Conservation (phyloP, 208 protist species). For the Jaenimonas drosophilae region DNA sequence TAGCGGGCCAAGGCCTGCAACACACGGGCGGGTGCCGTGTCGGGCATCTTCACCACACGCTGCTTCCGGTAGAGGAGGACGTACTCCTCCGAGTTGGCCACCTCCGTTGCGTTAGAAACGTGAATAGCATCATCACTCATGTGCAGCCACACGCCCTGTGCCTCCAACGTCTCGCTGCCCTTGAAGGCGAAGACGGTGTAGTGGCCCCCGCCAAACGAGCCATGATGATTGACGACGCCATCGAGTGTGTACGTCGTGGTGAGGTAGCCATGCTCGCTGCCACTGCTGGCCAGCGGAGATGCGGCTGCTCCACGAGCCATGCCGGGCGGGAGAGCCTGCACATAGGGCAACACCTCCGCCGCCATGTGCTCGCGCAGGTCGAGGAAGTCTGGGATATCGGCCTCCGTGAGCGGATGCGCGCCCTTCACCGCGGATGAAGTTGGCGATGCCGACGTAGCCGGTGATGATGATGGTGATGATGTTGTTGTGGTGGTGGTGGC, state of each 20-base stretch:
- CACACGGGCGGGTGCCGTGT: slow-evolving; percentile 12
- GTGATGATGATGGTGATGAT: too few species aligned
- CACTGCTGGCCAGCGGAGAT: neutral
- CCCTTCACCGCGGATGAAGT: too few species aligned
- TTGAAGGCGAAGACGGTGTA: slow-evolving; percentile 80
- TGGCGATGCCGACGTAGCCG: too few species aligned
- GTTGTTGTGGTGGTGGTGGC: neutral
- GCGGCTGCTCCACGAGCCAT: neutral
- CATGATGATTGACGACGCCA: slow-evolving; percentile 77
- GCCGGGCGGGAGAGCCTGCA: neutral
- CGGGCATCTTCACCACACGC: slow-evolving; percentile 17
- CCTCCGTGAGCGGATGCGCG: neutral
- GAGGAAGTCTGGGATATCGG: neutral
- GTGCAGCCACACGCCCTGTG: slow-evolving; percentile 49
- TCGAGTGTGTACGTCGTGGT: slow-evolving; percentile 73
- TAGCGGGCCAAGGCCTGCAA: slow-evolving; percentile 53
- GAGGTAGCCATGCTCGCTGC: slow-evolving; percentile 5
- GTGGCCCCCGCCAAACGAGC: slow-evolving; percentile 72
- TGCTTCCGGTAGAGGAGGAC: slow-evolving; percentile 81
- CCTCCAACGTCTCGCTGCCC: slow-evolving; percentile 10
- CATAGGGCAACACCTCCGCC: slow-evolving; percentile 1
- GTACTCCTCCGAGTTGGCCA: slow-evolving; percentile 77
- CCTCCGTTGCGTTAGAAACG: slow-evolving; percentile 15
- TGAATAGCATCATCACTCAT: slow-evolving; percentile 67
- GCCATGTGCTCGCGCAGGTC: neutral